These are phyloP conservation scores for Botryotinia calthae DNA, from an alignment of 2,329 filamentous ascomycete genomes.

Conservation along the genomic window DNA sequence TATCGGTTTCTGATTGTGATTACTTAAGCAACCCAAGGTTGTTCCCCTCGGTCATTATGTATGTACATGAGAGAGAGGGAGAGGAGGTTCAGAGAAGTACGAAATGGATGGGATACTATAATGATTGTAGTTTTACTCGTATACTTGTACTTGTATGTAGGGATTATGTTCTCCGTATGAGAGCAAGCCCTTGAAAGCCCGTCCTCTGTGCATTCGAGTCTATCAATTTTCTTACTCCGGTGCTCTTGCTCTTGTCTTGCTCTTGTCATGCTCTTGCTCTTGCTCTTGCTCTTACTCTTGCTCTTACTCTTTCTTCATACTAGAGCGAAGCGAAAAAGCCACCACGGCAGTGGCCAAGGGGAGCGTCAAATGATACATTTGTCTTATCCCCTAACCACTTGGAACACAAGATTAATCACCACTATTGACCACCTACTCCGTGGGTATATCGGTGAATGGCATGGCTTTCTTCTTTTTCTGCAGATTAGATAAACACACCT, in stretches of 20 bases:
- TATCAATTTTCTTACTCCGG: no score
- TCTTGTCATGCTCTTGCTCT: not conserved
- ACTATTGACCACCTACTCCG: no score
- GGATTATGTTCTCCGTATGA: not conserved
- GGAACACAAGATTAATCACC: no score
- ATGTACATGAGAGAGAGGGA: not conserved
- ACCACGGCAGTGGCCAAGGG: conserved; percentile 1
- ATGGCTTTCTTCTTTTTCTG: no score
- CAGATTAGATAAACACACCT: not conserved
- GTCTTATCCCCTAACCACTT: no score
- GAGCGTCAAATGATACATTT: not conserved
- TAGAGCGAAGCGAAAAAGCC: not conserved
- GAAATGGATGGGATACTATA: not conserved
- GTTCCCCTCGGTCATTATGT: not conserved
- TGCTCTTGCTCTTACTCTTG: no score
- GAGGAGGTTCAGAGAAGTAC: not conserved
- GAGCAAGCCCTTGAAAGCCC: not conserved
- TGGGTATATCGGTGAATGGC: no score
- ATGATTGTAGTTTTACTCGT: not conserved
- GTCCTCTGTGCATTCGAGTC: not conserved
- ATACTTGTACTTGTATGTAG: no score
- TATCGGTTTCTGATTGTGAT: not conserved
- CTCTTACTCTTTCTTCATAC: not conserved
- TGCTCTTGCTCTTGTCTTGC: no score
- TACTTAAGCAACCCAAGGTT: not conserved